These are phyloP conservation scores for Lactarius psammicola DNA, from an alignment of 768 basidiomycete genomes.

Conservation along the genomic window DNA sequence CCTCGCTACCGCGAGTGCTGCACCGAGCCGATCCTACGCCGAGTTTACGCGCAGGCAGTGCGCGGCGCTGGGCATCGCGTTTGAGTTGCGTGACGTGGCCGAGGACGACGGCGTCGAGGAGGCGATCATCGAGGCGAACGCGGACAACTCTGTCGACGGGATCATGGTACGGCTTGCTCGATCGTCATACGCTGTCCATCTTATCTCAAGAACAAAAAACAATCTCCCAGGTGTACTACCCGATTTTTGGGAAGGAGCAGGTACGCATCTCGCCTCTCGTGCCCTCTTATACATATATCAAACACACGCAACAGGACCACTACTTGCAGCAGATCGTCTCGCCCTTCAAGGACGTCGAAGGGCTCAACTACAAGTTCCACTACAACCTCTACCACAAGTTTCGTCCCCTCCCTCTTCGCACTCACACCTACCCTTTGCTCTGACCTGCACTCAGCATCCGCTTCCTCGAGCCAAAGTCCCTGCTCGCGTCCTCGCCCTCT, in stretches of 20 bases:
- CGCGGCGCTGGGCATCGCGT: slow-evolving; percentile 81
- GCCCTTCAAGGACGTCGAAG: slow-evolving; percentile 96
- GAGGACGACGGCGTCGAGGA: slow-evolving; percentile 94
- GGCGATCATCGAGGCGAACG: slow-evolving; percentile 93
- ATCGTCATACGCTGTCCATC: background rate
- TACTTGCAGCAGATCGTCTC: slow-evolving; percentile 98
- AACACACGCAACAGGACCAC: slow-evolving; percentile 63
- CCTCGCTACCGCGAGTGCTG: slow-evolving; percentile 70
- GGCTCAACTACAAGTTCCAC: slow-evolving; percentile 93
- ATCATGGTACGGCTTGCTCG: slow-evolving; percentile 74
- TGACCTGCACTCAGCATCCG: slow-evolving; percentile 65
- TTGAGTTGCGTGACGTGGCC: slow-evolving; percentile 72
- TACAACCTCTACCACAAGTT: slow-evolving; percentile 95
- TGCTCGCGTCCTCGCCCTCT: slow-evolving; percentile 46
- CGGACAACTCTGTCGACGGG: slow-evolving; percentile 79
- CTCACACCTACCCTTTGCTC: slow-evolving; percentile 4
- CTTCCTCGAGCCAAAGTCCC: slow-evolving; percentile 77
- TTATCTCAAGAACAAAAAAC: background rate
- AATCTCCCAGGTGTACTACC: slow-evolving; percentile 79
- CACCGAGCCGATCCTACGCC: slow-evolving; percentile 78
- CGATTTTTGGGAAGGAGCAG: slow-evolving; percentile 89
- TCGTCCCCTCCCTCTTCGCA: background rate
- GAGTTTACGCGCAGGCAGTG: slow-evolving; percentile 93
- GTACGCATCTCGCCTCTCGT: slow-evolving; percentile 42
- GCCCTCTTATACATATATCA: too few relatives aligned